Percentiles rank a stretch among this genome's conserved stretches.
phyloP scores from a whole-genome alignment of 352 stramenopile genomes.

The Peronospora destructor region DNA sequence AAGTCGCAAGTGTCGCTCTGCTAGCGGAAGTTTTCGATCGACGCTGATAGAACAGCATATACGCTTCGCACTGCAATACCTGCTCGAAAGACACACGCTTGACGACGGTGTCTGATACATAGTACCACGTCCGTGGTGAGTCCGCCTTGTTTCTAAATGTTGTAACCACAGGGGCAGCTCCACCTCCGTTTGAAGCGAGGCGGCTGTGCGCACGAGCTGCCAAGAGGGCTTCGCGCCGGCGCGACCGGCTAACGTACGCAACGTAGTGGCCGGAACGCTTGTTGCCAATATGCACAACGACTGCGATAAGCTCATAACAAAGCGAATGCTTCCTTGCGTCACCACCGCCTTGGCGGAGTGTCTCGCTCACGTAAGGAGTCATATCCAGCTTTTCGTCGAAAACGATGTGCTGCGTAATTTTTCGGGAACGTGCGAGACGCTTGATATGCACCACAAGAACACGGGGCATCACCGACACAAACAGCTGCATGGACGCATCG shows the following conservation, averaged over 20 bases:
- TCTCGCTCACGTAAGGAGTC: constrained; percentile 36
- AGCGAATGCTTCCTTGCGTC: constrained; percentile 23
- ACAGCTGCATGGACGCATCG: constrained; percentile 49
- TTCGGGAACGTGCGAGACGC: constrained; percentile 39
- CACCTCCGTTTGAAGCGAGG: constrained; percentile 17
- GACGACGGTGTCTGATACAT: constrained; percentile 64
- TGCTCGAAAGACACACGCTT: constrained; percentile 51
- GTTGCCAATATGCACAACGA: constrained; percentile 69
- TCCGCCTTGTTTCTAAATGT: constrained; percentile 20
- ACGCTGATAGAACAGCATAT: constrained; percentile 74
- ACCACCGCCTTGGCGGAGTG: constrained; percentile 19
- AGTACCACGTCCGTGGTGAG: constrained; percentile 46
- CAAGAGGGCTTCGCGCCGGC: constrained; percentile 25
- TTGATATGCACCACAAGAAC: constrained; percentile 73
- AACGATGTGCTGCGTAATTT: constrained; percentile 61
- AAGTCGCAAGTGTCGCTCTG: constrained; percentile 10
- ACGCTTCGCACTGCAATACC: constrained; percentile 67
- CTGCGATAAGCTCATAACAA: constrained; percentile 55
- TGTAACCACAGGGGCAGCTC: constrained; percentile 9
- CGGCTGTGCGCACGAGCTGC: constrained; percentile 20
- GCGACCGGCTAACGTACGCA: constrained; percentile 58
- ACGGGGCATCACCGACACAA: constrained; percentile 41
- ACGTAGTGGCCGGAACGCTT: constrained; percentile 66
- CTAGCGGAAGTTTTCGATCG: constrained; percentile 16
- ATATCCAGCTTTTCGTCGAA: constrained; percentile 56